A percentile compares a stretch with the other conserved stretches of the same genome.
Evolutionary conservation across 73 alveolate species (phyloP).

Genomic region (Symbiodinium natans): DNA sequence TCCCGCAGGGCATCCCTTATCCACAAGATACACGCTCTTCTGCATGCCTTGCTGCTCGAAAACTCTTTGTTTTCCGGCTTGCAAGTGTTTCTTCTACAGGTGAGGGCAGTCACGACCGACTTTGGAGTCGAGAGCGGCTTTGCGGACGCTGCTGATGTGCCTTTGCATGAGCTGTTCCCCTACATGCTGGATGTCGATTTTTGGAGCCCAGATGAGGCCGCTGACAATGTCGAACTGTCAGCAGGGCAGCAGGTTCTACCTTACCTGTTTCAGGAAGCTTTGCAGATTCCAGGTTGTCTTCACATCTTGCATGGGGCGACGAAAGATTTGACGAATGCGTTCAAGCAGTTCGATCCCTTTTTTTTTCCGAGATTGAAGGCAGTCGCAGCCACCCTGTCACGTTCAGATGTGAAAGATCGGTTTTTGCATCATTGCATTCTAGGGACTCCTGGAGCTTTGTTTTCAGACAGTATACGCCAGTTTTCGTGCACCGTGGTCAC

Average conservation of each 20-base stretch:
- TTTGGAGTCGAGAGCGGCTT: background rate
- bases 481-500: no score
- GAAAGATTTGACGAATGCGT: background rate
- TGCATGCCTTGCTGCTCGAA: background rate
- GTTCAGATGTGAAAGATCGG: no score
- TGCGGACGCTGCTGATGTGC: background rate
- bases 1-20: background rate
- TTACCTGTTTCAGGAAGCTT: background rate
- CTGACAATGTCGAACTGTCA: no score
- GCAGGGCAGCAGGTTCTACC: no score
- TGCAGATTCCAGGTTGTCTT: background rate
- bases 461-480: no score
- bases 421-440: no score
- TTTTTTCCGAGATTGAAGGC: no score
- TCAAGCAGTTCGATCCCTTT: no score
- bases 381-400: no score
- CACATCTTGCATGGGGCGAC: slow-evolving; percentile 10
- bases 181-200: background rate
- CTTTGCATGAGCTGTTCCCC: slow-evolving; percentile 1
- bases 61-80: background rate
- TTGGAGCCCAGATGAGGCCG: no score
- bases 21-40: background rate
- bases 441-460: no score
- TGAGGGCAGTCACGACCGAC: slow-evolving; percentile 6
- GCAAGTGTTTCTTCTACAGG: background rate